Base-by-base conservation (phyloP, 2,329 filamentous ascomycete species). In the Aspergillus sp. region DNA sequence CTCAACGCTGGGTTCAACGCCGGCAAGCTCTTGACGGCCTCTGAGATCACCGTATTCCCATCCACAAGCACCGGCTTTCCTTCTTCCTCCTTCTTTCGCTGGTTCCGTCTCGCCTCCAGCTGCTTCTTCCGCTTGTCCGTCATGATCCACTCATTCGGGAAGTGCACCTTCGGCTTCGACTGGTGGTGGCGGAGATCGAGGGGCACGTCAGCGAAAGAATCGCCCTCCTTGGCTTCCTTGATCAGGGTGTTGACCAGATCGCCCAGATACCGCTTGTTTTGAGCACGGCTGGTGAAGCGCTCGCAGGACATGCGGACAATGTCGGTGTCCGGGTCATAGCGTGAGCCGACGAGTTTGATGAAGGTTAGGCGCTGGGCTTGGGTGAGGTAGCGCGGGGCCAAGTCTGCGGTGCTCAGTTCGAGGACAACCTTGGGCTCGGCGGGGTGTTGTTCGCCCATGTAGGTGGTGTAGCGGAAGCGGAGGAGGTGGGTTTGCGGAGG, bases 231-330 rank as follows among this genome's bases (percentile, higher is more conserved):
- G 48, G 90, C 88, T 62, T 88, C 82, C 5, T 72, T 73, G 49
- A 98, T 71, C 54, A 98, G 72, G 43, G 76, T 79, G 52, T 84
- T 75, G 43, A 97, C 79, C 42, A 88, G 69, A 58, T 94, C 88
- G 45, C 82, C 85, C 26, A 98, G 76, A 65, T 93, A 93, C n/a
- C 88, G 82, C 77, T 97, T 98, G 74, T 98, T 98, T 73, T 97
- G 90, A 12, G 90, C 88, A 63, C 88, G 85, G 46, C 90, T 86
- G 63, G 88, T 82, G 66, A 86, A 94, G 63, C 83, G 82, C 68
- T 97, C 93, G 71, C 86, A 87, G 63, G 86, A 89, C 78, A 98
- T 95, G 70, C 87, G 89, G 58, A 96, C 75, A 49, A 88, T 73
- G 57, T 89, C 81, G 46, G 76, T 88, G 57, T 83, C 77, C 0